Evolutionary conservation across 176 grass and related monocot species (phyloP).

Genomic region (Musa schizocarpa): DNA sequence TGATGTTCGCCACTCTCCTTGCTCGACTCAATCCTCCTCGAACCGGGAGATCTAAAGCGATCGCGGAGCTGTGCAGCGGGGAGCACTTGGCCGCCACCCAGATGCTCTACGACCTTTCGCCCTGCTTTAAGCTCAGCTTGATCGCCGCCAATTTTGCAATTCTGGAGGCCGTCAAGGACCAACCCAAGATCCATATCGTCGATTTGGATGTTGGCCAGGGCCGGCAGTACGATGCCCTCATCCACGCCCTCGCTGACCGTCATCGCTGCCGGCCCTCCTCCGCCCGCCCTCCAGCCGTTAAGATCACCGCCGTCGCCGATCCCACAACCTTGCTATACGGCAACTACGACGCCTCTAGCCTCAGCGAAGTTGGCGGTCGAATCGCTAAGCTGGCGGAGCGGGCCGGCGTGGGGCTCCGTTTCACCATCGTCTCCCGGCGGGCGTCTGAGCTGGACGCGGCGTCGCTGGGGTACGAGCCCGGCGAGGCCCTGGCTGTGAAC

Average conservation of each 20-base stretch:
- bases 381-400: conserved; percentile 48
- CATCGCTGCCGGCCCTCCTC: background rate
- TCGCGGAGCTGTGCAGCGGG: too few species aligned
- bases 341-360: conserved; percentile 5
- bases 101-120: conserved; percentile 46
- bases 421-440: conserved; percentile 45
- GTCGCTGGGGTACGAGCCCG: conserved; percentile 39
- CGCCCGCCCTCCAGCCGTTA: conserved; percentile 12
- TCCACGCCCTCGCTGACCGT: too few species aligned
- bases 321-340: conserved; percentile 49
- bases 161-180: conserved; percentile 31
- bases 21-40: background rate
- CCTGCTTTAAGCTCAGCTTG: conserved; percentile 66
- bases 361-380: conserved; percentile 25
- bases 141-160: conserved; percentile 58
- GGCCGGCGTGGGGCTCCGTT: conserved; percentile 36
- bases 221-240: conserved; percentile 42
- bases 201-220: conserved; percentile 66
- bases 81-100: conserved; percentile 9
- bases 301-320: conserved; percentile 51
- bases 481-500: conserved; percentile 65
- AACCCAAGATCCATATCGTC: conserved; percentile 47
- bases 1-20: background rate
- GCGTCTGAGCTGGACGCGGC: conserved; percentile 42
- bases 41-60: too few species aligned